These are phyloP conservation scores for Diaporthe sp. DNA, from an alignment of 2,329 filamentous ascomycete genomes.

Conservation along the genomic window DNA sequence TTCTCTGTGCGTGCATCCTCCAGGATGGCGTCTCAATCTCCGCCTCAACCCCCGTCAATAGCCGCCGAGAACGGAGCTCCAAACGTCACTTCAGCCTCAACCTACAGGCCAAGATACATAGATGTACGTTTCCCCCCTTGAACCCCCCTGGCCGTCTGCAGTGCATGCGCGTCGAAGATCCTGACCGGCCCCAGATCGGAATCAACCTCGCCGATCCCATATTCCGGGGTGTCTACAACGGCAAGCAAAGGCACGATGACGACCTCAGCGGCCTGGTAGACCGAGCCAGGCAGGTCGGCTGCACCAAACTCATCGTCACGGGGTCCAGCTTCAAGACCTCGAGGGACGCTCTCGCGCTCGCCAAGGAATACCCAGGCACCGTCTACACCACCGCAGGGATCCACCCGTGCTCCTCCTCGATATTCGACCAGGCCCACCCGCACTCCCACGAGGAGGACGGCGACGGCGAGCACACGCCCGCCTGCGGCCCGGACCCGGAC, in stretches of 20 bases:
- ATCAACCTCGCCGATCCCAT: slow-evolving; percentile 97
- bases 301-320: slow-evolving; percentile 91
- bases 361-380: slow-evolving; percentile 79
- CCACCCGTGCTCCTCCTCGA: slow-evolving; percentile 88
- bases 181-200: slow-evolving; percentile 72
- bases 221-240: slow-evolving; percentile 87
- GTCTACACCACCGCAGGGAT: slow-evolving; percentile 95
- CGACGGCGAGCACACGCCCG: slow-evolving; percentile 61
- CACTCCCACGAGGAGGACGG: slow-evolving; percentile 61
- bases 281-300: slow-evolving; percentile 83
- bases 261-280: slow-evolving; percentile 84
- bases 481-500: slow-evolving; percentile 67
- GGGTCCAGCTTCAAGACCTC: slow-evolving; percentile 89
- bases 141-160: background rate
- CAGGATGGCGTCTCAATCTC: slow-evolving; percentile 42
- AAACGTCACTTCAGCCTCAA: slow-evolving; percentile 37
- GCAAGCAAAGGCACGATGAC: slow-evolving; percentile 79
- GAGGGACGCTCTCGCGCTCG: slow-evolving; percentile 79
- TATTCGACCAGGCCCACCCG: slow-evolving; percentile 74
- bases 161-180: slow-evolving; percentile 13
- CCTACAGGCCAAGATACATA: slow-evolving; percentile 69
- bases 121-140: slow-evolving; percentile 63
- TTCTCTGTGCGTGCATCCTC: slow-evolving; percentile 16
- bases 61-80: slow-evolving; percentile 19
- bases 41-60: slow-evolving; percentile 31